Percentiles rank a stretch among this genome's conserved stretches.
Evolutionary conservation across 2,329 filamentous ascomycete genomes (phyloP).

Genomic region (Plenodomus biglobosus): DNA sequence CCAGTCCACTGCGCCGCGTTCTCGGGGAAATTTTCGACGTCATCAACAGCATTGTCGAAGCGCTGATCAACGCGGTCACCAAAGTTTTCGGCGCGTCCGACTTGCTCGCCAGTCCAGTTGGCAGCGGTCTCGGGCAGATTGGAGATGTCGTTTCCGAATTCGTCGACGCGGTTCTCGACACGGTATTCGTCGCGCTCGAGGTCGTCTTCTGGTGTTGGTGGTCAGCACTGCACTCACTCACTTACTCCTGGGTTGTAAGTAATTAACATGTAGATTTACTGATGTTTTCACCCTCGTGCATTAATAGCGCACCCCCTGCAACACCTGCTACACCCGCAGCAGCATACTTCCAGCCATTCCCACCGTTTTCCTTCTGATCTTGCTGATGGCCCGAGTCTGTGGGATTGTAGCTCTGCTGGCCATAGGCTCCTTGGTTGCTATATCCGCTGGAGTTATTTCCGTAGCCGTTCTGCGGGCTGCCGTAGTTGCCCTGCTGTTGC

Average conservation of each 20-base stretch:
- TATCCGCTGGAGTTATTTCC: conserved; percentile 3
- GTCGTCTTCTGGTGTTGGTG: conserved; percentile 19
- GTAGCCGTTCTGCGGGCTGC: conserved; percentile 14
- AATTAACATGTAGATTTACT: conserved; percentile 6
- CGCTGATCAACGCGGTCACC: conserved; percentile 23
- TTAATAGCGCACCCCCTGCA: conserved; percentile 27
- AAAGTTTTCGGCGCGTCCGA: conserved; percentile 27
- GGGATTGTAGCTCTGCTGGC: conserved; percentile 21
- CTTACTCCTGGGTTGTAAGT: background rate
- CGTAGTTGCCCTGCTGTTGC: conserved; percentile 22
- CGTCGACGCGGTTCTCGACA: conserved; percentile 16
- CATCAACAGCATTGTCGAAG: conserved; percentile 21
- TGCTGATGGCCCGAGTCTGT: conserved; percentile 10
- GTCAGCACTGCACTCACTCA: background rate
- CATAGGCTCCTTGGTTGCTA: conserved; percentile 11
- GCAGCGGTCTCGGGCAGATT: conserved; percentile 29
- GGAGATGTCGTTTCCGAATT: conserved; percentile 21
- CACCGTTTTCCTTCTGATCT: conserved; percentile 22
- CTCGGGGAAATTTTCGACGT: conserved; percentile 29
- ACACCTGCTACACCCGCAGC: conserved; percentile 27
- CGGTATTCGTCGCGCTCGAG: conserved; percentile 21
- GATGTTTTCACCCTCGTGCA: conserved; percentile 31
- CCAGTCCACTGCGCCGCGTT: conserved; percentile 26
- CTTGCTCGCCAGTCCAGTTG: conserved; percentile 25
- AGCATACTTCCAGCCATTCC: conserved; percentile 33